phyloP scores from a whole-genome alignment of 2,329 filamentous ascomycete genomes.

The Fusarium ramigenum region DNA sequence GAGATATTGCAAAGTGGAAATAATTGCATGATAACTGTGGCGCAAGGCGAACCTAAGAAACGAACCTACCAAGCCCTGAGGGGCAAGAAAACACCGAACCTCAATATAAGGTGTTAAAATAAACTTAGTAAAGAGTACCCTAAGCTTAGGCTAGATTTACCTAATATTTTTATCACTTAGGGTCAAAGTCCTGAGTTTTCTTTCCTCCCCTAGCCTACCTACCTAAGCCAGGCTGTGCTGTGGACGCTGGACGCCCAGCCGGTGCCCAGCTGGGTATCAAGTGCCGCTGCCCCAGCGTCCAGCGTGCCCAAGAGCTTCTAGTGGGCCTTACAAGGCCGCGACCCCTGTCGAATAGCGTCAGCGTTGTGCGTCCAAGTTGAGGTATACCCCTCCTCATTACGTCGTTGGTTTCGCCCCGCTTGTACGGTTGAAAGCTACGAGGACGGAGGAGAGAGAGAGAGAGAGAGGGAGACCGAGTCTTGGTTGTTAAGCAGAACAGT shows the following conservation, averaged over 20 bases:
- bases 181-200: too few species aligned
- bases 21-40: constrained; percentile 17
- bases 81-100: too few species aligned
- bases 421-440: not conserved
- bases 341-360: constrained; percentile 39
- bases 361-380: constrained; percentile 26
- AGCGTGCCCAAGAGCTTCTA: constrained; percentile 18
- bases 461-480: not conserved
- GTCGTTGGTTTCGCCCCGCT: constrained; percentile 37
- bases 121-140: too few species aligned
- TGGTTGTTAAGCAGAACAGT: not conserved
- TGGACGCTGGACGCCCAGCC: not conserved
- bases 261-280: constrained; percentile 24
- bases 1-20: constrained; percentile 8
- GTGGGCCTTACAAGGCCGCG: constrained; percentile 10
- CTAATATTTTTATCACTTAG: too few species aligned
- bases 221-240: too few species aligned
- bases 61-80: not conserved
- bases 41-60: constrained; percentile 4
- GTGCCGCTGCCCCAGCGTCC: constrained; percentile 9
- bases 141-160: too few species aligned
- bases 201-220: too few species aligned
- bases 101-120: too few species aligned
- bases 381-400: constrained; percentile 39
- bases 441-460: not conserved